These are phyloP conservation scores for Pyrenophora teres DNA, from an alignment of 2,329 filamentous ascomycete species.

Conservation along the genomic window DNA sequence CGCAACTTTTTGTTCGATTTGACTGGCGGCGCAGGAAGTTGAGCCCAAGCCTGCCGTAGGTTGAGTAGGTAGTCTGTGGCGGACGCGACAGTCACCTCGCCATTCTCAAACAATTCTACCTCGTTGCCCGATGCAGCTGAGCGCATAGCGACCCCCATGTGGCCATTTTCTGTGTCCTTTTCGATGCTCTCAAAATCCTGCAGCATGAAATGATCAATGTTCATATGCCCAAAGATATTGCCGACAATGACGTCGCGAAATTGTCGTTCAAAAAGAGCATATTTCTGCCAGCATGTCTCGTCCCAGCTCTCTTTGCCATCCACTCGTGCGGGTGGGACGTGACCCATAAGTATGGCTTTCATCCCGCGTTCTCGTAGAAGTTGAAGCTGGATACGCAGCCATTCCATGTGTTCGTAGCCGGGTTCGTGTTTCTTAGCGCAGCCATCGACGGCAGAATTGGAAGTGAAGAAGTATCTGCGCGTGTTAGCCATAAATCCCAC, in stretches of 20 bases:
- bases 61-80: constrained; percentile 80
- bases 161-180: constrained; percentile 56
- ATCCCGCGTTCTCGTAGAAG: constrained; percentile 80
- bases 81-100: constrained; percentile 67
- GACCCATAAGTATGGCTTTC: constrained; percentile 93
- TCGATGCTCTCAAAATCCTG: constrained; percentile 82
- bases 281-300: constrained; percentile 98
- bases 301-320: constrained; percentile 88
- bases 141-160: constrained; percentile 40
- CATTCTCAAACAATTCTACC: constrained; percentile 37
- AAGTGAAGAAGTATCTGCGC: constrained; percentile 81
- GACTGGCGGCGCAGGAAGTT: constrained; percentile 61
- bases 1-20: constrained; percentile 23
- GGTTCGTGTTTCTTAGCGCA: constrained; percentile 79
- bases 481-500: not conserved
- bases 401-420: constrained; percentile 93
- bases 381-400: constrained; percentile 87
- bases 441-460: constrained; percentile 91
- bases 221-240: constrained; percentile 92
- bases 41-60: constrained; percentile 76
- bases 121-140: constrained; percentile 34
- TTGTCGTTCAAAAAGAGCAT: constrained; percentile 85
- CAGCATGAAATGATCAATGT: constrained; percentile 94
- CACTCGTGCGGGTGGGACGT: constrained; percentile 89
- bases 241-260: constrained; percentile 87